phyloP scores from a whole-genome alignment of 805 yeast genomes.

The Pichia californica region DNA sequence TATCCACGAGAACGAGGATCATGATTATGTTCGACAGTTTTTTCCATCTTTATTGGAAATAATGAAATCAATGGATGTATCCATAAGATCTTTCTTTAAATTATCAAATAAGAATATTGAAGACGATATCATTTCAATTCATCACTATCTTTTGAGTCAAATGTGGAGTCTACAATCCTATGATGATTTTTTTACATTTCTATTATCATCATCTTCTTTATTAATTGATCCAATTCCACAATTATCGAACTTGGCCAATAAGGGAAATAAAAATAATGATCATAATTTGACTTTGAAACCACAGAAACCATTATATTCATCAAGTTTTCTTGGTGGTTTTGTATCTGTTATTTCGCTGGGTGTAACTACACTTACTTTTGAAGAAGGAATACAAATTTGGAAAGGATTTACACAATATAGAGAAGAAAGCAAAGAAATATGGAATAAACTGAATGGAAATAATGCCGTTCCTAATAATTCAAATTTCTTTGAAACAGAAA shows the following conservation, averaged over 20 bases:
- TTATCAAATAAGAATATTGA: conserved; percentile 8
- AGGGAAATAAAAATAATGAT: conserved; percentile 14
- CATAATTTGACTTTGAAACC: too few species aligned
- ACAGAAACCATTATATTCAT: conserved; percentile 27
- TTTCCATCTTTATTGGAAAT: conserved; percentile 24
- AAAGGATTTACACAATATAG: conserved; percentile 34
- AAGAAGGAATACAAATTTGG: conserved; percentile 40
- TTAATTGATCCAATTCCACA: conserved; percentile 26
- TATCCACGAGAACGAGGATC: not conserved
- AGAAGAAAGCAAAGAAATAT: conserved; percentile 17
- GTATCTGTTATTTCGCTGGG: conserved; percentile 35
- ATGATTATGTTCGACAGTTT: conserved; percentile 14
- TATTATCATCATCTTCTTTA: conserved; percentile 27
- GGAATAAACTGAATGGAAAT: conserved; percentile 13
- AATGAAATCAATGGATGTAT: conserved; percentile 13
- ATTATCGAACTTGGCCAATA: conserved; percentile 7
- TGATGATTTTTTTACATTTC: conserved; percentile 40
- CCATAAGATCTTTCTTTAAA: conserved; percentile 11
- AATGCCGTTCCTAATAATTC: conserved; percentile 6
- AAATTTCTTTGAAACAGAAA: conserved; percentile 5
- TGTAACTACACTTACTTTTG: conserved; percentile 40
- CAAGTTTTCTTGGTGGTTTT: conserved; percentile 42
- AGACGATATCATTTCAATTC: conserved; percentile 26
- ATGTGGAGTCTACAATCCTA: conserved; percentile 44
- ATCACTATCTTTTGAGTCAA: conserved; percentile 14